A percentile compares a stretch with the other conserved stretches of the same genome.
These are phyloP conservation scores for Fraxinus platypoda DNA, from an alignment of 305 asterid genomes.

Conservation along the genomic window DNA sequence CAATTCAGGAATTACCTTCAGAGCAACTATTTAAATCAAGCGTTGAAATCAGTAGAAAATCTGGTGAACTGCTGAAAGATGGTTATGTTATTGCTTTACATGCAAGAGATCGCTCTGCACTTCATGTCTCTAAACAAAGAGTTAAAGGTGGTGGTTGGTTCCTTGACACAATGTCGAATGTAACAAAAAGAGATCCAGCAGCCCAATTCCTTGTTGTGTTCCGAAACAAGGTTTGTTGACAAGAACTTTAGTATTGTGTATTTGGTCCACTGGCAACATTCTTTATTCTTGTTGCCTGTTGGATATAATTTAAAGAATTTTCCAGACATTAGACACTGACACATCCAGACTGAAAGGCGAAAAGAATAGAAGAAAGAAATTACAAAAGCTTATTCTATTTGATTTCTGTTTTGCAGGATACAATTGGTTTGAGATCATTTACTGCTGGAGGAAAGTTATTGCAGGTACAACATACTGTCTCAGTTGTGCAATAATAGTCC, in stretches of 20 bases:
- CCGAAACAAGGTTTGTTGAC: constrained; percentile 72
- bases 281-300: neutral
- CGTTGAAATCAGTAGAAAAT: constrained; percentile 45
- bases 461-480: constrained; percentile 51
- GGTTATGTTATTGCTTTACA: constrained; percentile 81
- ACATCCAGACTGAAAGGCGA: neutral
- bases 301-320: constrained; percentile 9
- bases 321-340: neutral
- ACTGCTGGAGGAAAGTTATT: constrained; percentile 98
- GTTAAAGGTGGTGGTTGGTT: constrained; percentile 99
- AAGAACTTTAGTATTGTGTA: constrained; percentile 9
- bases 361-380: constrained; percentile 15
- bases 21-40: constrained; percentile 52
- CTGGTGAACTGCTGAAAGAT: constrained; percentile 78
- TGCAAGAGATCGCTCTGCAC: constrained; percentile 67
- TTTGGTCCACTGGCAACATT: neutral
- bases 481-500: neutral
- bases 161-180: constrained; percentile 78
- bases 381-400: constrained; percentile 20
- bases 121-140: constrained; percentile 92
- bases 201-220: constrained; percentile 91
- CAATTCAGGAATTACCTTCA: constrained; percentile 51
- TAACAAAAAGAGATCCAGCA: constrained; percentile 95
- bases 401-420: constrained; percentile 57
- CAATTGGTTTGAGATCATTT: constrained; percentile 92